These are phyloP conservation scores for Capsicum baccatum DNA, from an alignment of 257 asterid genomes.

Conservation along the genomic window DNA sequence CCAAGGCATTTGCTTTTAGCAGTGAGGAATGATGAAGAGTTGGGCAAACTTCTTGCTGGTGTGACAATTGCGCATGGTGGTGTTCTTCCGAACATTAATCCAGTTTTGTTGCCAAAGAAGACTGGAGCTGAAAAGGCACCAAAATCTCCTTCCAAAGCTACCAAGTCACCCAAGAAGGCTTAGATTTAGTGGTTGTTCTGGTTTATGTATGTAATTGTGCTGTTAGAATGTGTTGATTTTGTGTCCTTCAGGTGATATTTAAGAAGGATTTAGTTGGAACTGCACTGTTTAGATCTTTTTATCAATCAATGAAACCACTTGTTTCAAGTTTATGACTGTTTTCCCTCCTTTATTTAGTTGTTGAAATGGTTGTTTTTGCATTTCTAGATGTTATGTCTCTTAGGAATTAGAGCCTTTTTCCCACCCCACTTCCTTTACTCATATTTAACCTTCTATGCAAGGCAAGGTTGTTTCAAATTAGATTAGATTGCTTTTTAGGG, in stretches of 20 bases:
- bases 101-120: constrained; percentile 38
- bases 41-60: constrained; percentile 35
- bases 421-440: too few species aligned
- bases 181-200: background rate
- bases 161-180: constrained; percentile 35
- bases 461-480: too few species aligned
- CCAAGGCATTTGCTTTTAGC: constrained; percentile 37
- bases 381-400: too few species aligned
- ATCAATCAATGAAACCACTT: constrained; percentile 28
- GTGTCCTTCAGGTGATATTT: background rate
- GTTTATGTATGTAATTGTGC: background rate
- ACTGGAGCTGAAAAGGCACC: background rate
- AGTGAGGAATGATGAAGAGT: constrained; percentile 40
- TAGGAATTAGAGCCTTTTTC: too few species aligned
- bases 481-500: too few species aligned
- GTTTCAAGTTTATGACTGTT: background rate
- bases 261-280: background rate
- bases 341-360: background rate
- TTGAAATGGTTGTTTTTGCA: too few species aligned
- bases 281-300: background rate
- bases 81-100: constrained; percentile 36
- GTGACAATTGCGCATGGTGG: constrained; percentile 43
- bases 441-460: too few species aligned
- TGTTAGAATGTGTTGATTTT: background rate
- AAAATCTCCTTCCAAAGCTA: constrained; percentile 31